Evolutionary conservation across 2,329 filamentous ascomycete genomes (phyloP).

Genomic region (Colletotrichum godetiae): DNA sequence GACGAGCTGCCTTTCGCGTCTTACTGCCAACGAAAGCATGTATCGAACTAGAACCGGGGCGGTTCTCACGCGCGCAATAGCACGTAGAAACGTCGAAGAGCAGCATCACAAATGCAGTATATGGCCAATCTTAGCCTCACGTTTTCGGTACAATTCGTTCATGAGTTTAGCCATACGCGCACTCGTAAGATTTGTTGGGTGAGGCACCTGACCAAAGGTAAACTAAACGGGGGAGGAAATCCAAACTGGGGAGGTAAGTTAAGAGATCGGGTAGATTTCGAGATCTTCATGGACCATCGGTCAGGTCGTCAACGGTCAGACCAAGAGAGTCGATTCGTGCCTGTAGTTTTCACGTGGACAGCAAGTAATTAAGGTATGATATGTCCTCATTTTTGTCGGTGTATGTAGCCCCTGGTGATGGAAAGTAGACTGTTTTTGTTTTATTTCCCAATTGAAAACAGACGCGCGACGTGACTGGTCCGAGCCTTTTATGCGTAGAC

Average conservation of each 20-base stretch:
- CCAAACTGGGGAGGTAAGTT: too few relatives aligned
- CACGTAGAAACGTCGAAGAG: background rate
- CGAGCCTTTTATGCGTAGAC: background rate
- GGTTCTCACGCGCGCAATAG: background rate
- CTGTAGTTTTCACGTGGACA: background rate
- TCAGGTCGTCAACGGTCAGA: too few relatives aligned
- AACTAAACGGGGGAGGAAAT: too few relatives aligned
- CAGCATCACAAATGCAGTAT: background rate
- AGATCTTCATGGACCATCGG: too few relatives aligned
- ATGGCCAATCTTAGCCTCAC: background rate
- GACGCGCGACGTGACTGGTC: conserved; percentile 31
- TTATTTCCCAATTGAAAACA: conserved; percentile 33
- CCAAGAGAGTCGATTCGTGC: background rate
- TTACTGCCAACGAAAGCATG: background rate
- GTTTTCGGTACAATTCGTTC: background rate
- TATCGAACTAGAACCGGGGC: background rate
- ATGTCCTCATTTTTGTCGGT: background rate
- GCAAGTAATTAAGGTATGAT: too few relatives aligned
- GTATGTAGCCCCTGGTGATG: conserved; percentile 27
- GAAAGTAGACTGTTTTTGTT: conserved; percentile 27
- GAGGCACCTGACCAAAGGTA: too few relatives aligned
- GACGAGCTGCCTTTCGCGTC: background rate
- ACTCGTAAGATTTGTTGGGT: too few relatives aligned
- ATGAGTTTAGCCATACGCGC: background rate
- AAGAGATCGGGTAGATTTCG: too few relatives aligned